Conservation (phyloP, 75 land plant species). For the Selaginella tamariscina region DNA sequence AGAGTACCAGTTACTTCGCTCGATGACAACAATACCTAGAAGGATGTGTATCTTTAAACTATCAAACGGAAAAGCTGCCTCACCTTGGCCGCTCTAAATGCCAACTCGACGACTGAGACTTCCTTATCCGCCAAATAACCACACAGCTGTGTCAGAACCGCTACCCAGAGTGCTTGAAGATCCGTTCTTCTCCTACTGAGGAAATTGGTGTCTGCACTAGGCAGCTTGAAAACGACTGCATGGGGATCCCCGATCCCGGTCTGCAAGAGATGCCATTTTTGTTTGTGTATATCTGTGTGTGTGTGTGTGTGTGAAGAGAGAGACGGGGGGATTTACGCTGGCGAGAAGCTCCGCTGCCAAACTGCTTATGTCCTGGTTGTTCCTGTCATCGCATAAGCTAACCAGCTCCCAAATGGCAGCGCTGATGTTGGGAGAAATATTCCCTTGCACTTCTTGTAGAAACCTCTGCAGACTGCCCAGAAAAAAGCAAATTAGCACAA, state of each 20-base stretch:
- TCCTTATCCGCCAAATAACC: constrained; percentile 72
- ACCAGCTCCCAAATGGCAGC: constrained; percentile 69
- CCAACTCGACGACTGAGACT: constrained; percentile 49
- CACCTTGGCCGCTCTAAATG: constrained; percentile 60
- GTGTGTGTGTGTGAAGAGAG: too few relatives aligned
- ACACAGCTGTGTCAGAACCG: constrained; percentile 42
- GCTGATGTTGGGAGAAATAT: constrained; percentile 25
- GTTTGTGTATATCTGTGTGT: too few relatives aligned
- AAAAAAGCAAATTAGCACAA: constrained; percentile 1
- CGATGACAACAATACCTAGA: constrained; percentile 96
- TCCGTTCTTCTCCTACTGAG: constrained; percentile 43
- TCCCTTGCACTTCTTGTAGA: constrained; percentile 29
- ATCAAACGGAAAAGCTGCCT: too few relatives aligned
- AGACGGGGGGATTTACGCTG: too few relatives aligned
- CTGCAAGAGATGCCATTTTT: constrained; percentile 29
- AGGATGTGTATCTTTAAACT: too few relatives aligned
- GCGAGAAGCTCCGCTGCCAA: constrained; percentile 61
- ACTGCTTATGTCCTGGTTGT: constrained; percentile 30
- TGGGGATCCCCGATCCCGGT: constrained; percentile 79
- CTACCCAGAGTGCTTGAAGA: too few relatives aligned
- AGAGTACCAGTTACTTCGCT: too few relatives aligned
- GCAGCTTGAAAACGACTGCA: constrained; percentile 60
- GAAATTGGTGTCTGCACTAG: constrained; percentile 17
- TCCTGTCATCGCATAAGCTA: constrained; percentile 31
- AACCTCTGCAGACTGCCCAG: constrained; percentile 45